Evolutionary conservation across 2,329 filamentous ascomycete genomes (phyloP), one percentile per base, ranked within the genome.

Genomic region (Paecilomyces niveus): DNA sequence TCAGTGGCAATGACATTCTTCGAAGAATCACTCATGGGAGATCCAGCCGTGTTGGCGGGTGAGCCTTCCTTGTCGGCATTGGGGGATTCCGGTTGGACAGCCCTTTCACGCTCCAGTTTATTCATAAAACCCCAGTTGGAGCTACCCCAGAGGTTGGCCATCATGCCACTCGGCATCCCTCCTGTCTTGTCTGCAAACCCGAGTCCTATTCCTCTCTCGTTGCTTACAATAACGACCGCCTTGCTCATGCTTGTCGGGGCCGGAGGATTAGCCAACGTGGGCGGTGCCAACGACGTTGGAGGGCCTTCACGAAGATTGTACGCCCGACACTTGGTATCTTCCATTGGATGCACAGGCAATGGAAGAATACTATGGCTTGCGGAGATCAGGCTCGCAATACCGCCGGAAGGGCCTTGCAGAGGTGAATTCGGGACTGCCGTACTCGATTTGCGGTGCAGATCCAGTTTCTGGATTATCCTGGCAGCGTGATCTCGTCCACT

Each of bases 71-170:
- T 63, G 11, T 63, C 64, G 21, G 62, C 53, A 13, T 59, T 62
- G 55, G 62, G 68, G 15, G 58, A 22, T 31, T 73, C 69, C 56
- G 65, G 63, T 63, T 68, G 55, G 53, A 74, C 74, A 29, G 78
- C 65, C n/a, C 83, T 81, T 53, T 83, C 82, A 21, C 78, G 75
- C 64, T 83, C 83, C 35, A 88, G 71, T 33, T 81, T 80, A 63
- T 88, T 88, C 59, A 89, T 76, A 62, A 84, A 83, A 13, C 85
- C 85, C 90, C 92, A 96, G 53, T 92, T 87, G 58, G 86, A 89
- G 67, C 87, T 95, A 54, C 93, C 93, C 93, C 93, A 97, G 58
- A 95, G 83, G 70, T 97, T 97, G 32, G 92, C 92, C 79, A 96
- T 85, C 61, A 97, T 86, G 13, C 90, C 91, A 54, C 89, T 89